A percentile compares a stretch with the other conserved stretches of the same genome.
phyloP scores from a whole-genome alignment of 139 green algal genomes.

The Zygnema cylindricum region DNA sequence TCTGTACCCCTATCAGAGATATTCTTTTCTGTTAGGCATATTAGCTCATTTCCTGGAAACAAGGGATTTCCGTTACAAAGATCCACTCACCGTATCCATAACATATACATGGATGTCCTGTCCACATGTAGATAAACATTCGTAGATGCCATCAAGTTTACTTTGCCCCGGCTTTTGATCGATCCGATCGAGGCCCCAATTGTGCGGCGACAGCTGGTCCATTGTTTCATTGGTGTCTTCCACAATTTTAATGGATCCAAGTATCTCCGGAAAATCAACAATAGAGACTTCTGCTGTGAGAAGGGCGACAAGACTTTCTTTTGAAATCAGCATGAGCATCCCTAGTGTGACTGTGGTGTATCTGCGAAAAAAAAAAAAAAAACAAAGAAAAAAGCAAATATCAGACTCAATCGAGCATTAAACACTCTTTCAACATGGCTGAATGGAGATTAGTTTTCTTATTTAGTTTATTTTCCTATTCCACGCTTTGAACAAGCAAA shows the following conservation, averaged over 20 bases:
- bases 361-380: too few species aligned
- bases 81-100: slow-evolving; percentile 23
- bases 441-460: too few species aligned
- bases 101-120: slow-evolving; percentile 36
- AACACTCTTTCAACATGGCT: too few species aligned
- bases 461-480: too few species aligned
- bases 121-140: neutral
- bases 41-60: too few species aligned
- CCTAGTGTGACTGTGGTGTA: neutral
- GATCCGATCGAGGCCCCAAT: slow-evolving; percentile 28
- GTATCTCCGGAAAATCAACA: neutral
- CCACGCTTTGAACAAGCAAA: too few species aligned
- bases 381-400: too few species aligned
- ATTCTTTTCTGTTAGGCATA: neutral
- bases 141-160: slow-evolving; percentile 4
- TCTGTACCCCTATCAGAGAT: neutral
- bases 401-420: too few species aligned
- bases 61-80: neutral
- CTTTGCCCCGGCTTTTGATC: neutral
- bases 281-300: neutral
- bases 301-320: neutral
- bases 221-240: neutral
- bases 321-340: neutral
- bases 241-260: neutral
- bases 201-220: neutral